Conservation (phyloP, 371 early-diverging fungal species). For the Encephalitozoon cuniculi region DNA sequence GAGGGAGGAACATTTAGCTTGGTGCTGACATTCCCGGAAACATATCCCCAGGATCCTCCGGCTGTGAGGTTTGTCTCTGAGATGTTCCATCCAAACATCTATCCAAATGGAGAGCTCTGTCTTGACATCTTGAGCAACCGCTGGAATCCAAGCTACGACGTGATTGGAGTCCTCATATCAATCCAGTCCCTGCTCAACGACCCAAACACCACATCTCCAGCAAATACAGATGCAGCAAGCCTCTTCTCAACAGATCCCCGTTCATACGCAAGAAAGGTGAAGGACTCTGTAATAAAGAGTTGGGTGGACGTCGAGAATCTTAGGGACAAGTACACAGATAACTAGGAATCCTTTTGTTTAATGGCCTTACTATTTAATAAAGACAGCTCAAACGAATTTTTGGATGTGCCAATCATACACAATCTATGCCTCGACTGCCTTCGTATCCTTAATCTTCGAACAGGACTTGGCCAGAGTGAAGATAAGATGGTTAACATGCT, state of each 20-base stretch:
- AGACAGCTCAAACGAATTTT: background rate
- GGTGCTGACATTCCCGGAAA: slow-evolving; percentile 82
- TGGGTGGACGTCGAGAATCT: slow-evolving; percentile 64
- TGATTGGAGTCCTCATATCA: slow-evolving; percentile 82
- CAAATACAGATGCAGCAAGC: slow-evolving; percentile 90
- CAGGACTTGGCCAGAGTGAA: slow-evolving; percentile 30
- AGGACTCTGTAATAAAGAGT: slow-evolving; percentile 78
- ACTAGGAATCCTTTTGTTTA: background rate
- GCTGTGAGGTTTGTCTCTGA: slow-evolving; percentile 82
- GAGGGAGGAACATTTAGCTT: slow-evolving; percentile 97
- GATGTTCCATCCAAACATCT: slow-evolving; percentile 99
- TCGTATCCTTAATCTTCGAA: slow-evolving; percentile 1
- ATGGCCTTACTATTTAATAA: background rate
- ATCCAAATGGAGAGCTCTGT: slow-evolving; percentile 92
- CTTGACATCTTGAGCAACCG: slow-evolving; percentile 81
- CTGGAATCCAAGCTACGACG: slow-evolving; percentile 94
- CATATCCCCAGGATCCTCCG: slow-evolving; percentile 95
- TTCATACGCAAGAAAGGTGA: slow-evolving; percentile 80
- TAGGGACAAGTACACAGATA: slow-evolving; percentile 2
- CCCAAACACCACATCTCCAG: slow-evolving; percentile 91
- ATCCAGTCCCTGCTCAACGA: slow-evolving; percentile 93
- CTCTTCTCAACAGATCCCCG: slow-evolving; percentile 79
- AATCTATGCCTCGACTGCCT: background rate
- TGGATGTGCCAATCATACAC: background rate
- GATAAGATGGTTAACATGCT: slow-evolving; percentile 45